Evolutionary conservation across 179 eudicot species (phyloP), one percentile per base, ranked within the genome.

Genomic region (Actinidia polygama): DNA sequence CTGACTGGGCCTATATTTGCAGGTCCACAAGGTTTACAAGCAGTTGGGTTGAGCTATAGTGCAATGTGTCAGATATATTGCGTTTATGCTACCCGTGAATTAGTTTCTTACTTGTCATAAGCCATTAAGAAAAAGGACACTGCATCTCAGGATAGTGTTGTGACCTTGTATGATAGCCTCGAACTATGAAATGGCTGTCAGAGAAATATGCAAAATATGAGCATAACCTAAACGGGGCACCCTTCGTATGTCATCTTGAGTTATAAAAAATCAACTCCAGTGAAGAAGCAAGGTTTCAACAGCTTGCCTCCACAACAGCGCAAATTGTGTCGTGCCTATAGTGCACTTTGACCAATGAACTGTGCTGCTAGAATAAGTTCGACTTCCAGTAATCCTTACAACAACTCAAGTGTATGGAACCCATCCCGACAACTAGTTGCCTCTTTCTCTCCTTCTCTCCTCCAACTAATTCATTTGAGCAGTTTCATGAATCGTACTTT

Each of bases 401-500:
- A 62, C 21, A n/a, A 19, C 40, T 50, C 77, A 6, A 6, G 70
- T 4, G 55, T 19, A 23, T 7, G 7, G 0, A 77, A 44, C 18
- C 26, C 7, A 14, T 69, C 40, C 44, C 4, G 3, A 46, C 24
- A 54, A 73, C 40, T 47, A 54, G 14, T 21, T 12, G 44, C 11
- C 36, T 54, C 16, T 54, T 54, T 30, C 11, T 18, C 63, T 19
- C 53, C 61, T 23, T 51, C 21, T 23, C 77, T 72, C 75, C 55
- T 46, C 62, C 61, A 24, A 51, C 77, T 15, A 7, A 55, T 15
- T 55, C 79, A 18, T 55, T 55, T 16, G 24, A 2, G 24, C 79
- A 75, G 79, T 58, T 62, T n/a, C 80, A 21, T 46, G 73, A 70
- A 69, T 66, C 55, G 40, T 58, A 57, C 69, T 69, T 40, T 19